phyloP scores from a whole-genome alignment of 306 rosid genomes.

The Malus orientalis region DNA sequence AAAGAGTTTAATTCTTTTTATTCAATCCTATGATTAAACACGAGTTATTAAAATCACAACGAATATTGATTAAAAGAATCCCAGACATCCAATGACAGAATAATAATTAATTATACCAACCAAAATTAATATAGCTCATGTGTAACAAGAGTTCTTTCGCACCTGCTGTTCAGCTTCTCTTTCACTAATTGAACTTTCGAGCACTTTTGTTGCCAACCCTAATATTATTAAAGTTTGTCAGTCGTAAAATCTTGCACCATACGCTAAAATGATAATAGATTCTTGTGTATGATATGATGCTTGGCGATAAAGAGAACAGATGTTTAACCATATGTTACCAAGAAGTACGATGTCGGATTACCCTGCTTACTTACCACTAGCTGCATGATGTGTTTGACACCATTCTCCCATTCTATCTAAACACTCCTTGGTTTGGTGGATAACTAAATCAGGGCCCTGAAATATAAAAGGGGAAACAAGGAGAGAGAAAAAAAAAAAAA shows the following conservation, averaged over 20 bases:
- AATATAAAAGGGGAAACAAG: constrained; percentile 11
- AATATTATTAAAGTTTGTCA: constrained; percentile 16
- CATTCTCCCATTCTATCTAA: constrained; percentile 91
- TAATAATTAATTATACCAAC: not conserved
- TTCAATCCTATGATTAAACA: not conserved
- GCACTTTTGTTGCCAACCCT: constrained; percentile 78
- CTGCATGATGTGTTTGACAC: constrained; percentile 88
- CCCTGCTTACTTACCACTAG: constrained; percentile 84
- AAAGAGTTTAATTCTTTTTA: not conserved
- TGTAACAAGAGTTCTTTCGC: constrained; percentile 12
- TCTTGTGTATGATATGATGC: not conserved
- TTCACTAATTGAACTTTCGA: constrained; percentile 64
- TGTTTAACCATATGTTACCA: not conserved
- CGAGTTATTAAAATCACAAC: not conserved
- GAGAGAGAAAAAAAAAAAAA: not conserved
- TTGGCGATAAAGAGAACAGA: not conserved
- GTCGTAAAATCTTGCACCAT: constrained; percentile 7
- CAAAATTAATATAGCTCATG: not conserved
- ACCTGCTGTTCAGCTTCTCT: constrained; percentile 93
- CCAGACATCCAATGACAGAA: not conserved
- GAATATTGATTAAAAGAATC: not conserved
- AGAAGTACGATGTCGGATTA: not conserved
- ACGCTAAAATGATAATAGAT: not conserved
- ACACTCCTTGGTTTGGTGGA: constrained; percentile 79
- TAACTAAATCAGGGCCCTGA: constrained; percentile 96